Base-by-base conservation (phyloP, 495 filamentous ascomycete species). In the Ascodesmis nigricans region DNA sequence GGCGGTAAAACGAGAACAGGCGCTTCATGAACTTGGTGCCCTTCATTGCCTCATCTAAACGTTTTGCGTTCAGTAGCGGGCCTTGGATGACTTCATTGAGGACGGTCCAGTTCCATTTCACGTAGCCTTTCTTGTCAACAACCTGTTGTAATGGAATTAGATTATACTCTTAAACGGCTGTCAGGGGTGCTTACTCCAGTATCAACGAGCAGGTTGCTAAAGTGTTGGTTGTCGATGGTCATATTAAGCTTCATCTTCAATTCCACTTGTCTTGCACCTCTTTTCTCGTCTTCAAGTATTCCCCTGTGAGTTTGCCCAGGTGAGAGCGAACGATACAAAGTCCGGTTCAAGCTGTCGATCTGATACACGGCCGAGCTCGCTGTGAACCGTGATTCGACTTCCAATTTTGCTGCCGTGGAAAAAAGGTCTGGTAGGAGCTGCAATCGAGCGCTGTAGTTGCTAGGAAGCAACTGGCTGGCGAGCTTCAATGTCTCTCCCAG, bases 21-120 rank as follows among this genome's bases (percentile, higher is more conserved):
- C 90, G 66, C 55, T 95, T 92, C 44, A 91, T 71, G 50, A 95
- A 95, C 45, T 92, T 95, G 4, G 79, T 83, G 15, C 71, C 78
- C 52, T 84, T 90, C 49, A 93, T 80, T 2, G 84, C 83, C 52
- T 97, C 90, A 44, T 91, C 80, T 6, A 95, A 64, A 26, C 87
- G 66, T 52, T 91, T 92, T 4, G 81, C 67, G 45, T 84, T 91
- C n/a, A 75, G 71, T 23, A 97, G 54, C 3, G 87, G 87, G 0
- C 90, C 90, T 50, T 97, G 90, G 28, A 97, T 82, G 21, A 95
- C 69, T 44, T 73, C 71, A 36, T 78, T 66, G 26, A 97, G 78
- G 17, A 90, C 58, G 43, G 91, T 78, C 87, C 87, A 97, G 44
- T 87, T 80, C 87, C 87, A 97, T 49, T 97, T 97, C 13, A 68